These are phyloP conservation scores for Hygrophoropsis aurantiaca DNA, from an alignment of 768 basidiomycete genomes.

Conservation along the genomic window DNA sequence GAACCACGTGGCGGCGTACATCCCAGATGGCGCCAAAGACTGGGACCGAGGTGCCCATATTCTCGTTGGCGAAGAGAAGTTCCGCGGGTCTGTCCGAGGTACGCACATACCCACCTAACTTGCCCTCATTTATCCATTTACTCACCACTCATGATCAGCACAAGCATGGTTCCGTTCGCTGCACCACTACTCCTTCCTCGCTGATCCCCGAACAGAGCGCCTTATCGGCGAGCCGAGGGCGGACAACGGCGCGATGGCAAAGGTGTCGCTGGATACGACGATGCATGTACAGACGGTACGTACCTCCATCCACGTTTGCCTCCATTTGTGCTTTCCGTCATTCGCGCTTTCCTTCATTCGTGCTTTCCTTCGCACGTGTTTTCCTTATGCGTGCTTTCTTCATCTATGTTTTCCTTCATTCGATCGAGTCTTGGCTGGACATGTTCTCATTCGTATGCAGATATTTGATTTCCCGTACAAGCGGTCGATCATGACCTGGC, in stretches of 20 bases:
- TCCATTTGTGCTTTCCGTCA: too few relatives aligned
- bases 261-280: conserved; percentile 10
- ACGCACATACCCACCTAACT: conserved; percentile 10
- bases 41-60: conserved; percentile 42
- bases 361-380: too few relatives aligned
- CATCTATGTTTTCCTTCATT: too few relatives aligned
- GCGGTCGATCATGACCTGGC: conserved; percentile 13
- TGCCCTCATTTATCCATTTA: not conserved
- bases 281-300: conserved; percentile 23
- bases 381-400: too few relatives aligned
- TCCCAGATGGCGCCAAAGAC: conserved; percentile 26
- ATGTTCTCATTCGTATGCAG: conserved; percentile 5
- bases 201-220: conserved; percentile 40
- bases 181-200: conserved; percentile 43
- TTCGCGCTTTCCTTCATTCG: too few relatives aligned
- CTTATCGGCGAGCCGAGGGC: conserved; percentile 44
- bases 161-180: conserved; percentile 26
- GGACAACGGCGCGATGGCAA: conserved; percentile 30
- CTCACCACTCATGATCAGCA: too few relatives aligned
- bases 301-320: too few relatives aligned
- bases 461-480: conserved; percentile 26
- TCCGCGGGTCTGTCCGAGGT: conserved; percentile 43
- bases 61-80: conserved; percentile 47
- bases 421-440: too few relatives aligned
- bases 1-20: conserved; percentile 21